These are phyloP conservation scores for Tardiomyces blankii DNA, from an alignment of 1,139 yeast species.

Conservation along the genomic window DNA sequence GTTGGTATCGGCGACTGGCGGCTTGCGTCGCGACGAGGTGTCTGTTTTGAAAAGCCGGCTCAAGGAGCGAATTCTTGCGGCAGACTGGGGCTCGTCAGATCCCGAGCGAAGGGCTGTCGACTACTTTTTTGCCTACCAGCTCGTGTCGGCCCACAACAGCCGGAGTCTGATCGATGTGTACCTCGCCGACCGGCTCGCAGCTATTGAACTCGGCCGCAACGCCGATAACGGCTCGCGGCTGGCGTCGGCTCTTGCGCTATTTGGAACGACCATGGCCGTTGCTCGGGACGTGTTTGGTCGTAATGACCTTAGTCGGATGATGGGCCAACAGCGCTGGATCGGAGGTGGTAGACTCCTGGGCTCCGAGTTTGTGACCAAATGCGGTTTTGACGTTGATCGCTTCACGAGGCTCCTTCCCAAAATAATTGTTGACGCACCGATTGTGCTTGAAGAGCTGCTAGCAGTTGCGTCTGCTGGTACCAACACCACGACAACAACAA, in stretches of 20 bases:
- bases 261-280: constrained; percentile 12
- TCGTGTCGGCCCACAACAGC: neutral
- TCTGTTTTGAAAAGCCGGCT: neutral
- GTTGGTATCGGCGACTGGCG: neutral
- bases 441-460: neutral
- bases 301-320: constrained; percentile 11
- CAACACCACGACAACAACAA: too few species aligned
- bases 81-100: neutral
- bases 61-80: neutral
- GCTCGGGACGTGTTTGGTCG: constrained; percentile 13
- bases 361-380: neutral
- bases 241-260: neutral
- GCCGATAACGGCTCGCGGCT: neutral
- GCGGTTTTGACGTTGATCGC: neutral
- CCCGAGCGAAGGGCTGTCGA: neutral
- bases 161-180: neutral
- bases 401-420: neutral
- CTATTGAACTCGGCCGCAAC: neutral
- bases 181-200: neutral
- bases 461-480: neutral
- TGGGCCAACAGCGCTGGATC: constrained; percentile 10
- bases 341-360: neutral
- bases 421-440: neutral
- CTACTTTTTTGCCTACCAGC: neutral
- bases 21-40: neutral